Percentiles rank a stretch among this genome's conserved stretches.
These are phyloP conservation scores for Aureobasidium sp. DNA, from an alignment of 2,329 filamentous ascomycete species.

Conservation along the genomic window DNA sequence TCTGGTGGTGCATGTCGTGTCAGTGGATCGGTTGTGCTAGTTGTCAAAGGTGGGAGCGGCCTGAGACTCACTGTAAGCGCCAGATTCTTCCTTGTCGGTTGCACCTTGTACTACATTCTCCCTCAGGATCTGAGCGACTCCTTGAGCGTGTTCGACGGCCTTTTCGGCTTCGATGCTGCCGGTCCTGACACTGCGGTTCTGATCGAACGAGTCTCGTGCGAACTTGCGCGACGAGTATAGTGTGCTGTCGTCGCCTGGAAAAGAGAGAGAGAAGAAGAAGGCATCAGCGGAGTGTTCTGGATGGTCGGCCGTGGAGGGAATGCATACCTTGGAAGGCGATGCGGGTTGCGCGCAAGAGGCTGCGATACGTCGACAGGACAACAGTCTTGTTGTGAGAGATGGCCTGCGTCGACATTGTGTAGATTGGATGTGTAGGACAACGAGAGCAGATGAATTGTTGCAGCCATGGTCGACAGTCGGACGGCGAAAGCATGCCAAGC, in stretches of 20 bases:
- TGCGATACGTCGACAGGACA: slow-evolving; percentile 71
- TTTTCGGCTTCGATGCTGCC: slow-evolving; percentile 53
- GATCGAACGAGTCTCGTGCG: slow-evolving; percentile 67
- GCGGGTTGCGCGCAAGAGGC: slow-evolving; percentile 70
- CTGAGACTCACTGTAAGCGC: slow-evolving; percentile 17
- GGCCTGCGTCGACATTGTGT: neutral
- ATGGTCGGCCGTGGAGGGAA: slow-evolving; percentile 11
- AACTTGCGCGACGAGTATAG: slow-evolving; percentile 64
- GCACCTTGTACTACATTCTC: slow-evolving; percentile 82
- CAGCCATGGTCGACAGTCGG: neutral
- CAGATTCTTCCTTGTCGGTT: slow-evolving; percentile 9
- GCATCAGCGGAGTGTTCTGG: neutral
- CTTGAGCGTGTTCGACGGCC: slow-evolving; percentile 70
- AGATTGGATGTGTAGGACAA: neutral
- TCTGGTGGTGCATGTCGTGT: slow-evolving; percentile 43
- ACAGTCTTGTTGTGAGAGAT: slow-evolving; percentile 37
- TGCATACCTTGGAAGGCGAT: slow-evolving; percentile 73
- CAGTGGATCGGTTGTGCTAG: slow-evolving; percentile 27
- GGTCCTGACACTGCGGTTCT: slow-evolving; percentile 53
- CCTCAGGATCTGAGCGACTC: slow-evolving; percentile 70
- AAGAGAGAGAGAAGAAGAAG: neutral
- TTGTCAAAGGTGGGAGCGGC: neutral
- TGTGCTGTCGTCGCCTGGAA: slow-evolving; percentile 61
- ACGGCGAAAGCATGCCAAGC: neutral
- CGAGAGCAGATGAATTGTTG: neutral